These are phyloP conservation scores for Penicillium parvum DNA, from an alignment of 495 filamentous ascomycete species.

Conservation along the genomic window DNA sequence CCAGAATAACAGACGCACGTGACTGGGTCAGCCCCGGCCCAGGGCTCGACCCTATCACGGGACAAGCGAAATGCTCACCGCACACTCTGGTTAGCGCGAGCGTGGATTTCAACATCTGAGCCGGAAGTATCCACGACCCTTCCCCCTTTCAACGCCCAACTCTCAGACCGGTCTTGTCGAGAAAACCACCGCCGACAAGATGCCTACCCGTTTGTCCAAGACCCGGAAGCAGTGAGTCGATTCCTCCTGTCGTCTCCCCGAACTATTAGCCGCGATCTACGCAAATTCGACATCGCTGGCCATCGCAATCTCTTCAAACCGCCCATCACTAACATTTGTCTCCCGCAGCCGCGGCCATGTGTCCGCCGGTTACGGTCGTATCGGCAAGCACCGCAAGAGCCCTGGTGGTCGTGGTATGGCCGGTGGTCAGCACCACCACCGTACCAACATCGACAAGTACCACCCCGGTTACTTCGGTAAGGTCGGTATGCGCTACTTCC, in stretches of 20 bases:
- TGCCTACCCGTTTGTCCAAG: constrained; percentile 80
- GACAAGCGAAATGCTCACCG: constrained; percentile 42
- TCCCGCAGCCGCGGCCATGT: constrained; percentile 80
- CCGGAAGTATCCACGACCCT: constrained; percentile 33
- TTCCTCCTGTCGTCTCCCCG: constrained; percentile 16
- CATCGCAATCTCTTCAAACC: constrained; percentile 6
- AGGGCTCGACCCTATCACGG: constrained; percentile 35
- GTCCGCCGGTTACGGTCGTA: constrained; percentile 86
- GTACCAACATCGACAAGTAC: constrained; percentile 93
- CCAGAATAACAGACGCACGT: too few species aligned
- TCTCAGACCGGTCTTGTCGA: constrained; percentile 44
- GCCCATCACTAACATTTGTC: constrained; percentile 19
- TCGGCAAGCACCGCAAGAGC: constrained; percentile 92
- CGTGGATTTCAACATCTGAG: constrained; percentile 44
- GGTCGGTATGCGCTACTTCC: constrained; percentile 95
- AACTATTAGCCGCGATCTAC: constrained; percentile 18
- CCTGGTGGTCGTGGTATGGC: constrained; percentile 94
- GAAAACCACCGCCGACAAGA: constrained; percentile 48
- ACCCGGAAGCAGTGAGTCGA: constrained; percentile 76
- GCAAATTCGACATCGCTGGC: constrained; percentile 20
- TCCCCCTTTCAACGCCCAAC: constrained; percentile 43
- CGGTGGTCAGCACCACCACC: constrained; percentile 92
- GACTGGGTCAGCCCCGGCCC: constrained; percentile 10
- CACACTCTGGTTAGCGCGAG: constrained; percentile 37
- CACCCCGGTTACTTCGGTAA: constrained; percentile 97